These are phyloP conservation scores for Saturnispora hagleri DNA, from an alignment of 805 yeast species.

Conservation along the genomic window DNA sequence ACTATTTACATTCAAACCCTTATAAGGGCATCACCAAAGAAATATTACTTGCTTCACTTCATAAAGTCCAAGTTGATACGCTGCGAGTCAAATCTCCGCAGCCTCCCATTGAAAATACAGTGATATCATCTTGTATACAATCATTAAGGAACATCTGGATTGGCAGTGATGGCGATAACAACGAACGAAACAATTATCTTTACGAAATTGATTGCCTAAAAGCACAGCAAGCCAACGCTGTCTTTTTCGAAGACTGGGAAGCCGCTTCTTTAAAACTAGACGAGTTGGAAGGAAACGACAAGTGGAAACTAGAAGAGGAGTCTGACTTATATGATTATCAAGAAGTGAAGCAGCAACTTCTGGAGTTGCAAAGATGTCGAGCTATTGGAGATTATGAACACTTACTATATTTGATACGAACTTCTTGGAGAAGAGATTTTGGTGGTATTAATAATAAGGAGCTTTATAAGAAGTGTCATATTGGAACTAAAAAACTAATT, in stretches of 20 bases:
- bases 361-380: constrained; percentile 54
- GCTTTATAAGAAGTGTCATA: constrained; percentile 66
- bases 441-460: constrained; percentile 82
- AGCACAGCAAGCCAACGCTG: constrained; percentile 35
- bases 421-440: constrained; percentile 75
- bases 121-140: background rate
- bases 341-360: constrained; percentile 42
- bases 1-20: constrained; percentile 18
- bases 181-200: background rate
- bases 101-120: background rate
- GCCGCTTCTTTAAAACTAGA: constrained; percentile 57
- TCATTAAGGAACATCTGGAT: background rate
- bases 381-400: constrained; percentile 44
- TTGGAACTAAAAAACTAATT: constrained; percentile 78
- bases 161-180: background rate
- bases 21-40: constrained; percentile 21
- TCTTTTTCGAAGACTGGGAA: constrained; percentile 53
- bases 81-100: background rate
- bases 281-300: constrained; percentile 47
- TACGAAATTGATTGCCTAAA: constrained; percentile 3
- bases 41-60: background rate
- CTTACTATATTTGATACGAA: constrained; percentile 66
- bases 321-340: constrained; percentile 68
- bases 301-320: constrained; percentile 61
- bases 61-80: background rate